Evolutionary conservation across 805 yeast genomes (phyloP).

Genomic region (Suhomyces faveliae): DNA sequence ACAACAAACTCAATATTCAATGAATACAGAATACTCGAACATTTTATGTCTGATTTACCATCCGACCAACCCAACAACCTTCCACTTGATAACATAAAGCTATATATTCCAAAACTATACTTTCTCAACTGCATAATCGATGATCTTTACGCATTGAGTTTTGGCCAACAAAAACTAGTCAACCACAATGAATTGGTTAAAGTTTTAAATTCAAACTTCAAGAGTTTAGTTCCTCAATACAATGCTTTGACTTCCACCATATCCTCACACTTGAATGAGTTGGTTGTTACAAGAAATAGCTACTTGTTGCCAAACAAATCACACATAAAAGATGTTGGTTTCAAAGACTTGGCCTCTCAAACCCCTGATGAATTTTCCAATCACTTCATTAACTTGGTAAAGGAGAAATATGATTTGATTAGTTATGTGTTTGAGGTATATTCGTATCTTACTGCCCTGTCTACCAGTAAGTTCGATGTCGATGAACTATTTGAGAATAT

Average conservation of each 20-base stretch:
- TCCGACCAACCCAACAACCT: constrained; percentile 21
- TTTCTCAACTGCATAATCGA: constrained; percentile 49
- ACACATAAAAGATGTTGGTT: background rate
- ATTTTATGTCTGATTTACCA: constrained; percentile 33
- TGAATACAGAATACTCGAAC: constrained; percentile 53
- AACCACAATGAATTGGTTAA: constrained; percentile 5
- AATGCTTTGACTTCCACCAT: background rate
- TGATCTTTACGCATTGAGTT: constrained; percentile 50
- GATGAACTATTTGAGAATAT: constrained; percentile 27
- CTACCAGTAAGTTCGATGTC: constrained; percentile 9
- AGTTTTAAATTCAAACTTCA: constrained; percentile 13
- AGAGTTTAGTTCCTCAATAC: constrained; percentile 17
- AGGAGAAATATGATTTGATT: constrained; percentile 37
- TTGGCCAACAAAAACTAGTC: constrained; percentile 42
- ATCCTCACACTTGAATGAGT: constrained; percentile 8
- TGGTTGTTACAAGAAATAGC: constrained; percentile 12
- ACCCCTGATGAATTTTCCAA: constrained; percentile 9
- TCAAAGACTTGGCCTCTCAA: background rate
- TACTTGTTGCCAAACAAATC: background rate
- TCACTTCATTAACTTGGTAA: constrained; percentile 26
- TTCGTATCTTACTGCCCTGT: constrained; percentile 2
- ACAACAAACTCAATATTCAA: constrained; percentile 52
- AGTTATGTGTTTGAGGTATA: constrained; percentile 36
- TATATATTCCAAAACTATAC: constrained; percentile 45
- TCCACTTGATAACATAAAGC: constrained; percentile 23